These are phyloP conservation scores for Xylaria bambusicola DNA, from an alignment of 495 filamentous ascomycete species.

Conservation along the genomic window DNA sequence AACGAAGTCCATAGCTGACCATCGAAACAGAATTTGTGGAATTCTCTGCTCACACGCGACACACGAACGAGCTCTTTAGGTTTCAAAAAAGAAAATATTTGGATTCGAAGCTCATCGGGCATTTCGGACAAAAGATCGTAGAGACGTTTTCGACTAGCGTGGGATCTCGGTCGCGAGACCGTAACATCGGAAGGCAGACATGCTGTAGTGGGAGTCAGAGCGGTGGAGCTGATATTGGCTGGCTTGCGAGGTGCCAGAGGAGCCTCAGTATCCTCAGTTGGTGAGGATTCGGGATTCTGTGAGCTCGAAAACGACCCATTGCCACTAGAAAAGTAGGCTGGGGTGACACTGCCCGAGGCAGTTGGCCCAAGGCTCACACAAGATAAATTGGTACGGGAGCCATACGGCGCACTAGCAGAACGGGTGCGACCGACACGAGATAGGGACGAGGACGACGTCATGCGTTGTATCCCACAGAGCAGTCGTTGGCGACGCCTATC, in stretches of 20 bases:
- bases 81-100: constrained; percentile 72
- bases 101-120: constrained; percentile 78
- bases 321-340: constrained; percentile 22
- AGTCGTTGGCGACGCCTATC: constrained; percentile 73
- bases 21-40: constrained; percentile 88
- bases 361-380: constrained; percentile 72
- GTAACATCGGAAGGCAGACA: constrained; percentile 62
- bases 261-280: constrained; percentile 38
- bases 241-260: constrained; percentile 39
- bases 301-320: constrained; percentile 30
- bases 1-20: constrained; percentile 88
- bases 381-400: constrained; percentile 60
- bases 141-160: constrained; percentile 42
- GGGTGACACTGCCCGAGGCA: constrained; percentile 22
- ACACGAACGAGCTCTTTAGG: constrained; percentile 83
- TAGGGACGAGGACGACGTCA: constrained; percentile 83
- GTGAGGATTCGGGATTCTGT: constrained; percentile 45
- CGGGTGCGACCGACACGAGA: constrained; percentile 64
- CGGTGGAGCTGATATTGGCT: constrained; percentile 23
- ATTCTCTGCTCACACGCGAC: constrained; percentile 77
- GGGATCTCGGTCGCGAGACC: constrained; percentile 38
- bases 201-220: constrained; percentile 47
- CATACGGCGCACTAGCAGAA: constrained; percentile 66
- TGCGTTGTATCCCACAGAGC: constrained; percentile 78
- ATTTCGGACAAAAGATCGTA: constrained; percentile 80